Evolutionary conservation across 768 basidiomycete genomes (phyloP).

Genomic region (Nevesoporus exiguus): DNA sequence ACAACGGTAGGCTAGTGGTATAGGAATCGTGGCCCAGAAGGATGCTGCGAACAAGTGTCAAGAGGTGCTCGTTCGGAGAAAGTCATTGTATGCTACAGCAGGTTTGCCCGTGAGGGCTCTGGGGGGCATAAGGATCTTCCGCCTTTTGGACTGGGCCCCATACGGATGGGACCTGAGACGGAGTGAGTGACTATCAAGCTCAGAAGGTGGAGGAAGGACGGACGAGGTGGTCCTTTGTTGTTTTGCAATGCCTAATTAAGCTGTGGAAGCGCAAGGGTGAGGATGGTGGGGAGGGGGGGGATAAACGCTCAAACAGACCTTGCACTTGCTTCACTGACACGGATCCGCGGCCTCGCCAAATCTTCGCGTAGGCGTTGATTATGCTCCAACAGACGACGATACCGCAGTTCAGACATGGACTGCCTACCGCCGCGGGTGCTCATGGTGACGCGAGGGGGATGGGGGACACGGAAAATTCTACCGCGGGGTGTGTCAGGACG

Average conservation of each 20-base stretch:
- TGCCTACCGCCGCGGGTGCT: slow-evolving; percentile 62
- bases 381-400: slow-evolving; percentile 73
- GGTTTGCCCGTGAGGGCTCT: slow-evolving; percentile 43
- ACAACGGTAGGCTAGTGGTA: slow-evolving; percentile 11
- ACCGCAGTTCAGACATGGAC: slow-evolving; percentile 79
- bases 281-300: background rate
- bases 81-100: slow-evolving; percentile 62
- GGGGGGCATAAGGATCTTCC: slow-evolving; percentile 90
- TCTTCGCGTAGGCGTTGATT: slow-evolving; percentile 72
- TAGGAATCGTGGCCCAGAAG: background rate
- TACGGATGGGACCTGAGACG: slow-evolving; percentile 79
- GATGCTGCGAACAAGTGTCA: background rate
- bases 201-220: slow-evolving; percentile 23
- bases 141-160: slow-evolving; percentile 94
- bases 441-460: slow-evolving; percentile 36
- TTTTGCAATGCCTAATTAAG: slow-evolving; percentile 70
- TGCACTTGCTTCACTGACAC: slow-evolving; percentile 69
- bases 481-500: slow-evolving; percentile 2
- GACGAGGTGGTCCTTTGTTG: slow-evolving; percentile 67
- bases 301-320: slow-evolving; percentile 41
- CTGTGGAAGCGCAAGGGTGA: slow-evolving; percentile 35
- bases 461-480: background rate
- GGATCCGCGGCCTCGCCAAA: slow-evolving; percentile 63
- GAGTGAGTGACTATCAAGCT: slow-evolving; percentile 13
- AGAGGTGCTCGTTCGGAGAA: background rate